Percentiles rank a stretch among this genome's conserved stretches.
Evolutionary conservation across 208 protist genomes (phyloP).

Genomic region (Acanthamoeba healyi): DNA sequence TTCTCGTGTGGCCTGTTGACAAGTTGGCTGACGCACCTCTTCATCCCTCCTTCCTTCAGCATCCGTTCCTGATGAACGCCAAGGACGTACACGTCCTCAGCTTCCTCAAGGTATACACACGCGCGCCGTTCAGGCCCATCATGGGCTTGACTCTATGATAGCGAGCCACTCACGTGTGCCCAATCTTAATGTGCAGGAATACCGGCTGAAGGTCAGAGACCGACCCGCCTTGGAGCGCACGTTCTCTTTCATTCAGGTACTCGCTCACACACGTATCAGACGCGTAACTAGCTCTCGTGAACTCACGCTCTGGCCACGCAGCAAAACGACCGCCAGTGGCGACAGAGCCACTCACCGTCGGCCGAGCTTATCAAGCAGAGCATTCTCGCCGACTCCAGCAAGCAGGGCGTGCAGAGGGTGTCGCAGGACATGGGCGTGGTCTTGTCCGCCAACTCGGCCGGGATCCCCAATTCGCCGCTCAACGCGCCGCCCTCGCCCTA

Average conservation of each 20-base stretch:
- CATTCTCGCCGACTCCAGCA: constrained; percentile 48
- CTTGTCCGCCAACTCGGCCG: neutral
- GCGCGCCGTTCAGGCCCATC: neutral
- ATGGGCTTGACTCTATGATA: neutral
- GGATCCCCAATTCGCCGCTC: constrained; percentile 15
- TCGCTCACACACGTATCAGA: neutral
- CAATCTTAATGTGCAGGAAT: neutral
- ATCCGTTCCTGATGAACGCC: constrained; percentile 48
- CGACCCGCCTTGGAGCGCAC: constrained; percentile 58
- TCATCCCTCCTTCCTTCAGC: too few species aligned
- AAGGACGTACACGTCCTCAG: constrained; percentile 36
- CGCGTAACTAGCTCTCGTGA: too few species aligned
- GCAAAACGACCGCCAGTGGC: neutral
- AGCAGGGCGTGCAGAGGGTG: neutral
- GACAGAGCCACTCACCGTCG: constrained; percentile 51
- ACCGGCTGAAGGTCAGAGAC: constrained; percentile 12
- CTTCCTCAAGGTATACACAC: constrained; percentile 45
- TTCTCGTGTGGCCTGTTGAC: neutral
- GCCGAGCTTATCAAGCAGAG: constrained; percentile 61
- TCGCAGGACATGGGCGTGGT: neutral
- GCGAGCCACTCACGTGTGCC: neutral
- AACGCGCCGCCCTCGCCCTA: constrained; percentile 53
- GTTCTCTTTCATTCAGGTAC: constrained; percentile 56
- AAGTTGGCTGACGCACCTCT: too few species aligned
- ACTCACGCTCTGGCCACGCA: too few species aligned